phyloP scores from a whole-genome alignment of 2,329 filamentous ascomycete genomes.

The Aspergillus ochraceoroseus region DNA sequence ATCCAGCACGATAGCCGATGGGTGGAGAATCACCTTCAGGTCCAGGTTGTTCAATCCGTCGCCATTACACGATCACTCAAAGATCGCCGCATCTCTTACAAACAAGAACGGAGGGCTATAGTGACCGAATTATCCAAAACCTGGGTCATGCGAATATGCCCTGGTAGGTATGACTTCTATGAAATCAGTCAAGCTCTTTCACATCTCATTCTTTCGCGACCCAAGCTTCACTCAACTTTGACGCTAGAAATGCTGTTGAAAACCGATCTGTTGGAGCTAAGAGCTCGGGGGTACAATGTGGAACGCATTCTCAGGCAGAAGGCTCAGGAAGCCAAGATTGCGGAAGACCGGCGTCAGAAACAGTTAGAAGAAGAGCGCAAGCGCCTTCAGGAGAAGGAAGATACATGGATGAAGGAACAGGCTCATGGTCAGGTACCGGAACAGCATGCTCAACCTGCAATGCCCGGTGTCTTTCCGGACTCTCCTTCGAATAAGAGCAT shows the following conservation, averaged over 20 bases:
- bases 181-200: conserved; percentile 87
- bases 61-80: conserved; percentile 70
- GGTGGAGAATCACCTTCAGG: conserved; percentile 78
- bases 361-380: conserved; percentile 67
- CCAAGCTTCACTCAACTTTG: conserved; percentile 81
- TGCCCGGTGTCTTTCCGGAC: conserved; percentile 71
- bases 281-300: conserved; percentile 90
- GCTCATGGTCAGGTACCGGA: conserved; percentile 20
- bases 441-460: conserved; percentile 43
- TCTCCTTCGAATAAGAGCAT: conserved; percentile 52
- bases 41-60: conserved; percentile 73
- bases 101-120: conserved; percentile 72
- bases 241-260: conserved; percentile 89
- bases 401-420: conserved; percentile 45
- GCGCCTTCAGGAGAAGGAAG: conserved; percentile 58
- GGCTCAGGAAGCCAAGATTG: conserved; percentile 79
- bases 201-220: conserved; percentile 70
- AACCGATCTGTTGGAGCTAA: conserved; percentile 73
- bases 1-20: conserved; percentile 84
- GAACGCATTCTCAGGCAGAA: conserved; percentile 87
- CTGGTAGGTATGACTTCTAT: conserved; percentile 72
- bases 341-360: conserved; percentile 73
- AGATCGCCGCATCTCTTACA: conserved; percentile 64
- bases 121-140: conserved; percentile 53
- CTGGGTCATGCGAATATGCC: conserved; percentile 70